Evolutionary conservation across 2,329 filamentous ascomycete species (phyloP), one percentile per base, ranked within the genome.

Genomic region (Aspergillus nomiae): DNA sequence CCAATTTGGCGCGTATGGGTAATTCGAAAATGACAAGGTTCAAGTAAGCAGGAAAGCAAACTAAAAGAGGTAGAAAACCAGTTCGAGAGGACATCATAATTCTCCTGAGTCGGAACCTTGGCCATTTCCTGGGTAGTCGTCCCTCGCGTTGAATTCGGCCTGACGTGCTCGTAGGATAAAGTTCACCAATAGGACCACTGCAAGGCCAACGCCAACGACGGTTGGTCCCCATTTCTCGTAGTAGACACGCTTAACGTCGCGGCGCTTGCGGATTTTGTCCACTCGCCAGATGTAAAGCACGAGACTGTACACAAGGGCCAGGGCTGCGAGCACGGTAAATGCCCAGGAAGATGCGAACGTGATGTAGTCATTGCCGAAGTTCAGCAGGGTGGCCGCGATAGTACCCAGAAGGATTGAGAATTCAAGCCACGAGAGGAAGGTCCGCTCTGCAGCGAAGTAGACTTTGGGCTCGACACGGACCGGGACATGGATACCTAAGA

Each of bases 381-480:
- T 94, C 68, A 96, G 86, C 53, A 96, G 82, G 0, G 92, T 92
- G 9, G 91, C 90, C 14, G 93, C 92, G 70, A 96, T 94, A 32
- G 91, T 90, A 70, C 92, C 92, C 59, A 99, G 89, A 74, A 97
- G 94, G 73, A 98, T 96, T 56, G 91, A 94, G 80, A 96, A 98
- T 78, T 99, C 94, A 71, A 99, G 90, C 93, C 95, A 99, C 66
- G 92, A 92, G 62, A 99, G 85, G 80, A 97, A 99, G 0, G 95
- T 99, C 67, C 95, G 88, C 79, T 99, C 95, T 0, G 93, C 94
- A 26, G 95, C 95, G 75, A 99, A 97, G 78, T 93, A 97, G 57
- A 99, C 95, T 81, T 99, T 99, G 38, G 95, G 95, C 78, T 99
- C 95, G 38, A 99, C 94, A 56, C 95, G 89, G 60, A 98, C 90